phyloP scores from a whole-genome alignment of 441 rosid genomes.

The Dalechampia spathulata region DNA sequence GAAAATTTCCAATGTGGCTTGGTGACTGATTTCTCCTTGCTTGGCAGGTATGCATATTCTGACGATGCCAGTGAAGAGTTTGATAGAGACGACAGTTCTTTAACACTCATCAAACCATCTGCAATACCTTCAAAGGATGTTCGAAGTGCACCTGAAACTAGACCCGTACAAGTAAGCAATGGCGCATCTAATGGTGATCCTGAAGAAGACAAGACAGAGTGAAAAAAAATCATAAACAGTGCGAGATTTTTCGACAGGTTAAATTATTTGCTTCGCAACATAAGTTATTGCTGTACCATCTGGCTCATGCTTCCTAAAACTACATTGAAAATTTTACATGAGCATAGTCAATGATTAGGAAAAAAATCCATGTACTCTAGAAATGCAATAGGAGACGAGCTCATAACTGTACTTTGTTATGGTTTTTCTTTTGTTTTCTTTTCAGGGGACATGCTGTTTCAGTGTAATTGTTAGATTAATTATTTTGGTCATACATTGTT shows the following conservation, averaged over 20 bases:
- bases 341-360: neutral
- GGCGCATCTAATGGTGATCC: conserved; percentile 34
- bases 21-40: conserved; percentile 9
- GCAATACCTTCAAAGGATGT: conserved; percentile 45
- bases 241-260: conserved; percentile 1
- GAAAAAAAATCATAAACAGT: conserved; percentile 10
- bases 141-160: conserved; percentile 40
- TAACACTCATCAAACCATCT: conserved; percentile 78
- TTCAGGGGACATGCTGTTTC: too few species aligned
- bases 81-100: conserved; percentile 64
- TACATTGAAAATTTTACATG: neutral
- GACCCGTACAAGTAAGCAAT: conserved; percentile 28
- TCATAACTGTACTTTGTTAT: neutral
- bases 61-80: conserved; percentile 67
- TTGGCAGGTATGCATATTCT: conserved; percentile 66
- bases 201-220: conserved; percentile 84
- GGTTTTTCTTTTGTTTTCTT: neutral
- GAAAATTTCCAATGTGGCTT: too few species aligned
- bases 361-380: neutral
- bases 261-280: conserved; percentile 4
- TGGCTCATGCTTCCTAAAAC: neutral
- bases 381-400: conserved; percentile 1
- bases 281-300: conserved; percentile 7
- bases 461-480: conserved; percentile 5
- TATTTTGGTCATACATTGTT: neutral